Evolutionary conservation across 495 filamentous ascomycete genomes (phyloP).

Genomic region (Ramalina intermedia): DNA sequence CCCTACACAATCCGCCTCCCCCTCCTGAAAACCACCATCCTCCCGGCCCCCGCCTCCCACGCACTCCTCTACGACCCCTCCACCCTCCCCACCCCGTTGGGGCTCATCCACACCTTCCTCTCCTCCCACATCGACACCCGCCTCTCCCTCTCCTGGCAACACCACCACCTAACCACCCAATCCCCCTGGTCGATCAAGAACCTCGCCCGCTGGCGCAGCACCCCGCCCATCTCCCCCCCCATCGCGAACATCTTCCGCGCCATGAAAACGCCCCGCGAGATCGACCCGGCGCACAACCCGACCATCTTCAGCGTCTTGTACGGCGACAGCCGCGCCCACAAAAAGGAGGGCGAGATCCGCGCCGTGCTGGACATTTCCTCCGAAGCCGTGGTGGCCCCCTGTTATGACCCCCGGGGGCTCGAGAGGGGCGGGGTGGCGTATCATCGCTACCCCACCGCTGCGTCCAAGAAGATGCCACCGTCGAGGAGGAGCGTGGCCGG

Average conservation of each 20-base stretch:
- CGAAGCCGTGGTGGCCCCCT: constrained; percentile 48
- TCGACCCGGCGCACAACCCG: constrained; percentile 73
- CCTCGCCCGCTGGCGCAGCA: constrained; percentile 74
- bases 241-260: constrained; percentile 66
- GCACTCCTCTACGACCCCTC: constrained; percentile 68
- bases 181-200: constrained; percentile 60
- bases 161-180: constrained; percentile 59
- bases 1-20: constrained; percentile 19
- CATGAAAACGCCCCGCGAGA: constrained; percentile 77
- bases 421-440: constrained; percentile 63
- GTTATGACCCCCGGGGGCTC: constrained; percentile 64
- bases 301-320: constrained; percentile 41
- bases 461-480: constrained; percentile 61
- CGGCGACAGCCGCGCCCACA: no score
- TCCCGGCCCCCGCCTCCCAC: constrained; percentile 71
- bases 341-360: constrained; percentile 29
- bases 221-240: constrained; percentile 58
- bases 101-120: constrained; percentile 72
- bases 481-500: constrained; percentile 55
- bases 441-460: constrained; percentile 79
- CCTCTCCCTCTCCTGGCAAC: constrained; percentile 75
- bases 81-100: constrained; percentile 60
- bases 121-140: constrained; percentile 57
- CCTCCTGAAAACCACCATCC: constrained; percentile 51
- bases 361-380: constrained; percentile 82